Evolutionary conservation across 345 rosid species (phyloP).

Genomic region (Linum lewisii): DNA sequence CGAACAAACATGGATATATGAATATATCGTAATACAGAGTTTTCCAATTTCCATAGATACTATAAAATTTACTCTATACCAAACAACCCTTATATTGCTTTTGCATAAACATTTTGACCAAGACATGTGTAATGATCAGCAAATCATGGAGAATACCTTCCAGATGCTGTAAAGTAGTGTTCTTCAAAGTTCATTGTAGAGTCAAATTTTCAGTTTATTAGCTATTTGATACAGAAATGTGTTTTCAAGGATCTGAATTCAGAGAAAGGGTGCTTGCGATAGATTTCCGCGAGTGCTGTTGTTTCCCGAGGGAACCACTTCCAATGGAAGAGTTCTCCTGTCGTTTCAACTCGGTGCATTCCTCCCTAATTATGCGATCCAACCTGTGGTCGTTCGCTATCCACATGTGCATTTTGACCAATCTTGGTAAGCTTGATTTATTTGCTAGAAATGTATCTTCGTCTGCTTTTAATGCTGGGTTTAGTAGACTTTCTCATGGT

Average conservation of each 20-base stretch:
- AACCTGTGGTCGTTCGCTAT: constrained; percentile 85
- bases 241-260: constrained; percentile 91
- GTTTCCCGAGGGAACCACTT: constrained; percentile 98
- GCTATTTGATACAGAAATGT: constrained; percentile 94
- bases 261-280: constrained; percentile 90
- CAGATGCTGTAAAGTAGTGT: neutral
- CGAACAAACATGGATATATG: too few relatives aligned
- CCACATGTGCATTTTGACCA: constrained; percentile 98
- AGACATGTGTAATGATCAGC: neutral
- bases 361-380: constrained; percentile 73
- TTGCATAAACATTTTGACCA: neutral
- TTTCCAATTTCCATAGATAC: too few relatives aligned
- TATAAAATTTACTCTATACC: too few relatives aligned
- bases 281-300: constrained; percentile 73
- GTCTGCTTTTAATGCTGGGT: constrained; percentile 2
- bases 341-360: constrained; percentile 98
- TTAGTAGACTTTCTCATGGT: constrained; percentile 5
- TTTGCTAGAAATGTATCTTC: constrained; percentile 2
- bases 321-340: constrained; percentile 71
- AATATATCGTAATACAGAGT: too few relatives aligned
- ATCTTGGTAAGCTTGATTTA: constrained; percentile 60
- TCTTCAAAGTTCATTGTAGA: constrained; percentile 6
- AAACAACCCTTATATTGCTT: too few relatives aligned
- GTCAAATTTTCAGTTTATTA: constrained; percentile 39
- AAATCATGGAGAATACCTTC: too few relatives aligned